phyloP scores from a whole-genome alignment of 306 rosid species.

The Chamaecrista fasciculata region DNA sequence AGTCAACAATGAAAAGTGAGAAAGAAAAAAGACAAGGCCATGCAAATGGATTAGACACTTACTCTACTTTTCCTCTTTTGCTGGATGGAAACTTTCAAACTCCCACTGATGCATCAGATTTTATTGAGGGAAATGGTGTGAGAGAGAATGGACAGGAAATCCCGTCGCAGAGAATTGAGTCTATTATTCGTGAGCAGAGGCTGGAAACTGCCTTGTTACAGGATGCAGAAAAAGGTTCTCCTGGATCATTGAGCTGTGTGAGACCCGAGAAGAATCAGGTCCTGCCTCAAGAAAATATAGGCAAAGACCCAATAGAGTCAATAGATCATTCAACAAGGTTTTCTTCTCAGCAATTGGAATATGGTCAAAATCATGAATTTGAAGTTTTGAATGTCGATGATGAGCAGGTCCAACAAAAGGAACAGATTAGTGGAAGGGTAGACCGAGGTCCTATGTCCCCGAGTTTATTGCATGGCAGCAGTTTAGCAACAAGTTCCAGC shows the following conservation, averaged over 20 bases:
- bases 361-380: conserved; percentile 54
- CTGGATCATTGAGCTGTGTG: conserved; percentile 71
- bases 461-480: conserved; percentile 78
- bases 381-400: conserved; percentile 51
- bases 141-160: conserved; percentile 58
- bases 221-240: conserved; percentile 86
- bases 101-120: conserved; percentile 56
- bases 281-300: conserved; percentile 76
- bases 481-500: conserved; percentile 53
- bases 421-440: conserved; percentile 53
- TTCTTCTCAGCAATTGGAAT: conserved; percentile 73
- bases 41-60: conserved; percentile 39
- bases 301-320: conserved; percentile 58
- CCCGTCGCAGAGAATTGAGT: conserved; percentile 90
- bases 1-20: conserved; percentile 31
- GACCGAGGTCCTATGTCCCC: conserved; percentile 83
- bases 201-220: conserved; percentile 97
- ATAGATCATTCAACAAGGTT: conserved; percentile 52
- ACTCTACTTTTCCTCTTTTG: conserved; percentile 52
- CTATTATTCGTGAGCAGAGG: conserved; percentile 90
- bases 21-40: conserved; percentile 47
- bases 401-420: conserved; percentile 62
- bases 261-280: conserved; percentile 96
- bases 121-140: conserved; percentile 46
- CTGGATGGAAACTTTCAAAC: conserved; percentile 55